A percentile compares a stretch with the other conserved stretches of the same genome.
Evolutionary conservation across 768 basidiomycete genomes (phyloP).

Genomic region (Podaxis sp.): DNA sequence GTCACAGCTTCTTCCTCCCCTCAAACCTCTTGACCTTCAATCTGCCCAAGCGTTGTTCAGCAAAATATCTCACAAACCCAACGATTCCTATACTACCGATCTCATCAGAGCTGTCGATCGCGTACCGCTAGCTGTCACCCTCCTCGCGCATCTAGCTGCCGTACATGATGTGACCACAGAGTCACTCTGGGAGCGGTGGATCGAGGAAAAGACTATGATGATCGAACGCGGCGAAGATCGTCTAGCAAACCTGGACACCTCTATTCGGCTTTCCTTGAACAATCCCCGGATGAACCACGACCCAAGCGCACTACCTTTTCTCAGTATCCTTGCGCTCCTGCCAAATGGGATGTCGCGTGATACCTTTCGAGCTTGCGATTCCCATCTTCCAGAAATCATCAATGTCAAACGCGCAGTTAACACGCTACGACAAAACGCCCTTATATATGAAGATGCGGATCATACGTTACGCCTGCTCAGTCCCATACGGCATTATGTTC

Average conservation of each 20-base stretch:
- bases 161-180: slow-evolving; percentile 29
- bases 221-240: slow-evolving; percentile 26
- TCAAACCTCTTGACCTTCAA: slow-evolving; percentile 25
- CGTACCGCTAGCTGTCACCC: slow-evolving; percentile 31
- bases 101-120: slow-evolving; percentile 30
- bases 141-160: slow-evolving; percentile 29
- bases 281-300: slow-evolving; percentile 26
- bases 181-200: slow-evolving; percentile 29
- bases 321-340: slow-evolving; percentile 27
- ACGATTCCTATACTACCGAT: slow-evolving; percentile 19
- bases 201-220: slow-evolving; percentile 26
- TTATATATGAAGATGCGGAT: slow-evolving; percentile 22
- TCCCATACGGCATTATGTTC: slow-evolving; percentile 26
- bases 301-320: slow-evolving; percentile 22
- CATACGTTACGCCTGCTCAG: slow-evolving; percentile 24
- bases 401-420: slow-evolving; percentile 23
- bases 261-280: slow-evolving; percentile 28
- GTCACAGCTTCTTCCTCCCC: slow-evolving; percentile 23
- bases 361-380: slow-evolving; percentile 17
- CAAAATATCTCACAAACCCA: slow-evolving; percentile 22
- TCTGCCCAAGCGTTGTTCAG: slow-evolving; percentile 25
- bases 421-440: slow-evolving; percentile 26
- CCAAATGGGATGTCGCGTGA: slow-evolving; percentile 27
- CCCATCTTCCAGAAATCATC: slow-evolving; percentile 19
- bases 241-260: slow-evolving; percentile 28